Conservation (phyloP, 257 asterid genomes). For the Petunia secreta region DNA sequence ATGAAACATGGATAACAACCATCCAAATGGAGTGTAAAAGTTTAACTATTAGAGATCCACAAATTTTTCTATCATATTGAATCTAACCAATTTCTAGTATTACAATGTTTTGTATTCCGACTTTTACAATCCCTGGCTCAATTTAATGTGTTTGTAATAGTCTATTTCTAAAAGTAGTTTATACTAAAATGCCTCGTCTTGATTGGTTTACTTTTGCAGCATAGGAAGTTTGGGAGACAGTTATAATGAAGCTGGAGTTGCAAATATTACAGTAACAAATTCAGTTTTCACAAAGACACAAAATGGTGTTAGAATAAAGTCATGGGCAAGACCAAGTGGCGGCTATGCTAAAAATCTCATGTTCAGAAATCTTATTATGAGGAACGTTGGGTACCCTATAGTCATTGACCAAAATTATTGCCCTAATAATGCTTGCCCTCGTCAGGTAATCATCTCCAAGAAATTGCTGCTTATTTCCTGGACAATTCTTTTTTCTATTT, state of each 20-base stretch:
- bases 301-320: conserved; percentile 70
- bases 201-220: conserved; percentile 32
- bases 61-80: too few relatives aligned
- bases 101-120: too few relatives aligned
- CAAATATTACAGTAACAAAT: conserved; percentile 60
- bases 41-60: too few relatives aligned
- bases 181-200: background rate
- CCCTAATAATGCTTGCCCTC: conserved; percentile 59
- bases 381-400: conserved; percentile 60
- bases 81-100: too few relatives aligned
- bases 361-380: conserved; percentile 59
- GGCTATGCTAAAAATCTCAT: conserved; percentile 58
- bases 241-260: conserved; percentile 37
- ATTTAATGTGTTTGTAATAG: too few relatives aligned
- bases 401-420: conserved; percentile 76
- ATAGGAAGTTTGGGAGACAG: conserved; percentile 53
- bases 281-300: conserved; percentile 66
- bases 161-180: background rate
- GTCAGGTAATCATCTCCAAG: conserved; percentile 40
- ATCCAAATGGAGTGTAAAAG: too few relatives aligned
- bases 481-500: too few relatives aligned
- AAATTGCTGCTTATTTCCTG: too few relatives aligned
- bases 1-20: too few relatives aligned
- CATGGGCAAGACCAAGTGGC: conserved; percentile 71
- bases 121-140: too few relatives aligned